Conservation (phyloP, 1,284 basidiomycete species). For the Tilletia caries region DNA sequence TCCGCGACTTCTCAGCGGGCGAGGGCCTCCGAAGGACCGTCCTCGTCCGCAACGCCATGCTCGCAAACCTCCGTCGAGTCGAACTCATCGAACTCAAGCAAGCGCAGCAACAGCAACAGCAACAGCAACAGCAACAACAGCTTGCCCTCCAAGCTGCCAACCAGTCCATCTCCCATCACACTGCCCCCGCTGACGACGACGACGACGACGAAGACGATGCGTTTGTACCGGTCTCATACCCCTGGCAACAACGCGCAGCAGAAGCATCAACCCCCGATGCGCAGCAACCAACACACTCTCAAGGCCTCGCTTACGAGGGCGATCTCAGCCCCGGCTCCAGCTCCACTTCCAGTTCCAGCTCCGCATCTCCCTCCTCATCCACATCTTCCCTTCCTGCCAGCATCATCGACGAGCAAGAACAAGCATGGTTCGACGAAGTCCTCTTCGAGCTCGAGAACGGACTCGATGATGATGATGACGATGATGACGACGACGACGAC, state of each 20-base stretch:
- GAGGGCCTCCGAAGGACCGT: constrained; percentile 33
- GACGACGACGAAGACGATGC: background rate
- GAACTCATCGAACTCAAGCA: background rate
- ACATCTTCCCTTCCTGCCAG: background rate
- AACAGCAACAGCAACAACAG: background rate
- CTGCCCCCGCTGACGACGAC: background rate
- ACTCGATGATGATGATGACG: background rate
- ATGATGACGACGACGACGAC: background rate
- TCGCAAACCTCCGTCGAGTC: constrained; percentile 23
- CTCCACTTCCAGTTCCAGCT: background rate
- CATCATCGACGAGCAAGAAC: background rate
- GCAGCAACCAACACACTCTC: background rate
- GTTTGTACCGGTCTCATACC: background rate
- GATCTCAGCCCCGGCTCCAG: background rate
- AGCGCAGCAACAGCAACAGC: background rate
- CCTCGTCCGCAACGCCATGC: constrained; percentile 34
- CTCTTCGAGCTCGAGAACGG: constrained; percentile 4
- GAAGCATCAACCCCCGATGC: background rate
- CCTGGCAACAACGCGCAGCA: background rate
- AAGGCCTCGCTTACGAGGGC: background rate
- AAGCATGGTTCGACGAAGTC: constrained; percentile 11
- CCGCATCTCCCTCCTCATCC: constrained; percentile 1
- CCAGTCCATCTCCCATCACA: background rate
- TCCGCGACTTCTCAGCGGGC: constrained; percentile 29
- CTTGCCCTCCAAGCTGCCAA: background rate